Evolutionary conservation across 2,329 filamentous ascomycete genomes (phyloP).

Genomic region (Aplosporella prunicola): DNA sequence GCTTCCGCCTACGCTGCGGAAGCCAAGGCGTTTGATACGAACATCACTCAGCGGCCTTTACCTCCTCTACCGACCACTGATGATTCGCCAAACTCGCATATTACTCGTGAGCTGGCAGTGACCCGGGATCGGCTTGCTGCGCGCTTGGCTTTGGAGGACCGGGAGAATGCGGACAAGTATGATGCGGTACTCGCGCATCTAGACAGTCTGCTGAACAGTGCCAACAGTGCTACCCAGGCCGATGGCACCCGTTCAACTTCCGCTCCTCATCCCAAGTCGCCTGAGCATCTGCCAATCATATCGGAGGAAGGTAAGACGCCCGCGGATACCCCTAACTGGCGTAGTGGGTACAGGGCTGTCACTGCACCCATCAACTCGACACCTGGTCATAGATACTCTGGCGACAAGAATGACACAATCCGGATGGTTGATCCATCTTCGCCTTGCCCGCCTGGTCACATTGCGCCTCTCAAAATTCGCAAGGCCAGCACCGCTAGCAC

Average conservation of each 20-base stretch:
- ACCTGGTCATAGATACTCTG: conserved; percentile 13
- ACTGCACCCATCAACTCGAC: conserved; percentile 32
- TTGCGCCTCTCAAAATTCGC: conserved; percentile 47
- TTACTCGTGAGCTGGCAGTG: conserved; percentile 47
- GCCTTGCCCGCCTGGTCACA: conserved; percentile 24
- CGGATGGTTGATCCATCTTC: conserved; percentile 48
- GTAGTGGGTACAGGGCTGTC: conserved; percentile 29
- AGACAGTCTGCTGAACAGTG: conserved; percentile 47
- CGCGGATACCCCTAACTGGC: conserved; percentile 21
- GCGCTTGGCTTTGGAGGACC: conserved; percentile 37
- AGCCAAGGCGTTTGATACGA: not conserved
- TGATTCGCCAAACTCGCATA: conserved; percentile 42
- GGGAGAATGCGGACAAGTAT: conserved; percentile 42
- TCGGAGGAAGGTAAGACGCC: conserved; percentile 38
- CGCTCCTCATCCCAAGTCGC: conserved; percentile 33
- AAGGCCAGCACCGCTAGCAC: conserved; percentile 35
- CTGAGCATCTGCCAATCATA: conserved; percentile 39
- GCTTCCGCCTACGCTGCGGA: conserved; percentile 11
- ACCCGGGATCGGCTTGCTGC: conserved; percentile 49
- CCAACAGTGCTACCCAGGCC: conserved; percentile 17
- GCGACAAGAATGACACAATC: conserved; percentile 38
- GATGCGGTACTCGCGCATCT: conserved; percentile 52
- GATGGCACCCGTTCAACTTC: conserved; percentile 34
- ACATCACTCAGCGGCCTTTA: conserved; percentile 29
- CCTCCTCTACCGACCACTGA: conserved; percentile 31